Conservation (phyloP, 1,284 basidiomycete genomes). For the Pseudozyma sp. region DNA sequence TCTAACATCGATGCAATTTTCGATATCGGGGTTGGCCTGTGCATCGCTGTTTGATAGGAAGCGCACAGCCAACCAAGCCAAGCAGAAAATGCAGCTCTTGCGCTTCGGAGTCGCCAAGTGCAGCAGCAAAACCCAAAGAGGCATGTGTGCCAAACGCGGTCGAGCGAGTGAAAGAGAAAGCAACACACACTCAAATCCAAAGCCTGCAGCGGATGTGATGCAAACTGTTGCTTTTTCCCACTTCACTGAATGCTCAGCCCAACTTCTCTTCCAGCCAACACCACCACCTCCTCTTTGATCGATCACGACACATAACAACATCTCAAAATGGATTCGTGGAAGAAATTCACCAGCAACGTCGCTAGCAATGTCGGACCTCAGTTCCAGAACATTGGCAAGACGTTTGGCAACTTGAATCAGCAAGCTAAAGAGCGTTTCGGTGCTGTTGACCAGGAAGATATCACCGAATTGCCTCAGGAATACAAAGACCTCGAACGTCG, state of each 20-base stretch:
- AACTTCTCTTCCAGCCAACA: slow-evolving; percentile 1
- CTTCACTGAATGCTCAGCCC: not conserved
- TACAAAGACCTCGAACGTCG: slow-evolving; percentile 95
- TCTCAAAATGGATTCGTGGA: slow-evolving; percentile 84
- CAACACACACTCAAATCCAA: slow-evolving; percentile 18
- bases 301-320: not conserved
- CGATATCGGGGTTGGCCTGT: slow-evolving; percentile 13
- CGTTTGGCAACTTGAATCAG: slow-evolving; percentile 81
- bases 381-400: slow-evolving; percentile 78
- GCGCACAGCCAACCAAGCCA: slow-evolving; percentile 8
- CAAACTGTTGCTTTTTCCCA: not conserved
- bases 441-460: slow-evolving; percentile 87
- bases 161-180: slow-evolving; percentile 16
- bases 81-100: not conserved
- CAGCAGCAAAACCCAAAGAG: not conserved
- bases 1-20: not conserved
- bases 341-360: slow-evolving; percentile 61
- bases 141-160: not conserved
- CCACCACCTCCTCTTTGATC: not conserved
- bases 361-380: slow-evolving; percentile 61
- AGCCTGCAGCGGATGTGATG: slow-evolving; percentile 3
- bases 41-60: not conserved
- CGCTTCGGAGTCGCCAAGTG: slow-evolving; percentile 5
- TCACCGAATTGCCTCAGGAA: slow-evolving; percentile 84
- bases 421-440: slow-evolving; percentile 81